These are phyloP conservation scores for Trichoderma sp. DNA, from an alignment of 2,329 filamentous ascomycete genomes.

Conservation along the genomic window DNA sequence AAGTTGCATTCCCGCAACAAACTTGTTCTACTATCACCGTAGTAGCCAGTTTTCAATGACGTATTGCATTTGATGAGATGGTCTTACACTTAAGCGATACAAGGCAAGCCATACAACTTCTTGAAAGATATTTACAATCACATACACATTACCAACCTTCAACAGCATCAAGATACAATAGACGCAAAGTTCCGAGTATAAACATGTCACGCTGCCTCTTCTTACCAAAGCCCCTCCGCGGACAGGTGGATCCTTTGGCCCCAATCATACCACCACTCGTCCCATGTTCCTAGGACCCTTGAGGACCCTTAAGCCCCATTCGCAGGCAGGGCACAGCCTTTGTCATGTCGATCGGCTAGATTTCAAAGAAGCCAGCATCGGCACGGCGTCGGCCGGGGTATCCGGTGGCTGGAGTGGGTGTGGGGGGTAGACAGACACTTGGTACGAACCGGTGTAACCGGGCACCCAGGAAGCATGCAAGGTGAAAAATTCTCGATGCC, in stretches of 20 bases:
- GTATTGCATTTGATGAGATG: not conserved
- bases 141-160: not conserved
- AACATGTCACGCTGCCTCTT: not conserved
- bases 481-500: not conserved
- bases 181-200: not conserved
- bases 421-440: not conserved
- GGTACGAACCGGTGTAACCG: not conserved
- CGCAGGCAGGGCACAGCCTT: not conserved
- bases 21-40: not conserved
- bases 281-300: conserved; percentile 13
- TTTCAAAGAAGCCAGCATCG: not conserved
- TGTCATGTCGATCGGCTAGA: conserved; percentile 5
- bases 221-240: not conserved
- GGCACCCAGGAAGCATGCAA: conserved; percentile 7
- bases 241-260: conserved; percentile 6
- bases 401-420: conserved; percentile 1
- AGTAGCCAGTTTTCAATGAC: not conserved
- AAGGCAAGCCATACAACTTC: not conserved
- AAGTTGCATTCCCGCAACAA: too few species aligned
- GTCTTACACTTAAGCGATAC: not conserved
- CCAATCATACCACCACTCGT: conserved; percentile 19
- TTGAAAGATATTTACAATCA: not conserved
- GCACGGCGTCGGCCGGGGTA: conserved; percentile 18
- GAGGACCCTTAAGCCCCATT: not conserved
- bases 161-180: not conserved